phyloP scores from a whole-genome alignment of 352 stramenopile genomes.

The Pythium guiyangense region DNA sequence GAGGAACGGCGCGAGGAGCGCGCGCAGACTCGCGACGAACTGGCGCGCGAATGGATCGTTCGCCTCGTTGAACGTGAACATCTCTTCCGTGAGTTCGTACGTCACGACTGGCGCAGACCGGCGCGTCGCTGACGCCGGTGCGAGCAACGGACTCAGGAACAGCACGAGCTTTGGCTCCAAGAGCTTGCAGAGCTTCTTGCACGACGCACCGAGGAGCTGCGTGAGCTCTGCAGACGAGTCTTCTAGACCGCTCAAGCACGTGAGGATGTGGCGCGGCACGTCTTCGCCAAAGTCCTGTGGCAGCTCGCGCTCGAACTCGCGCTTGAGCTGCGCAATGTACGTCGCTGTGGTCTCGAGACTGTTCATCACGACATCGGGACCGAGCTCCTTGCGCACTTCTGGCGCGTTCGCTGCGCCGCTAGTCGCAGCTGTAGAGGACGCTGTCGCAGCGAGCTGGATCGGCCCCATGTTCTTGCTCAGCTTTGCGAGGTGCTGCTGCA shows the following conservation, averaged over 20 bases:
- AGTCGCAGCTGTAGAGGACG: conserved; percentile 2
- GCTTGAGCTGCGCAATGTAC: conserved; percentile 81
- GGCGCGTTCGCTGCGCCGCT: conserved; percentile 11
- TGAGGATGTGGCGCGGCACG: conserved; percentile 62
- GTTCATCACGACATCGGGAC: conserved; percentile 79
- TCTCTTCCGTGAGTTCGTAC: conserved; percentile 81
- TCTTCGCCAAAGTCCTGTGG: conserved; percentile 60
- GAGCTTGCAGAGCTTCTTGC: conserved; percentile 75
- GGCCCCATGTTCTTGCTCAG: conserved; percentile 78
- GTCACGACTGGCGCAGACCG: conserved; percentile 36
- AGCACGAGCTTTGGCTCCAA: conserved; percentile 67
- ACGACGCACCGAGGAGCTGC: conserved; percentile 59
- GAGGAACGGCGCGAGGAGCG: conserved; percentile 47
- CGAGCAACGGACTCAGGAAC: conserved; percentile 48
- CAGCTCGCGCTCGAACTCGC: conserved; percentile 67
- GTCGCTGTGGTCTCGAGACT: conserved; percentile 66
- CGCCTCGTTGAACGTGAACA: conserved; percentile 85
- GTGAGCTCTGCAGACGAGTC: conserved; percentile 63
- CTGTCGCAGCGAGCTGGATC: conserved; percentile 22
- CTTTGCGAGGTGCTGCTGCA: conserved; percentile 84
- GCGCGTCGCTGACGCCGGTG: conserved; percentile 27
- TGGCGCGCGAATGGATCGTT: conserved; percentile 83
- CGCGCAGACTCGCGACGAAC: conserved; percentile 61
- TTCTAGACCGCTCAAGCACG: conserved; percentile 67
- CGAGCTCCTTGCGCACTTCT: conserved; percentile 53